These are phyloP conservation scores for Nemania diffusa DNA, from an alignment of 2,329 filamentous ascomycete genomes.

Conservation along the genomic window DNA sequence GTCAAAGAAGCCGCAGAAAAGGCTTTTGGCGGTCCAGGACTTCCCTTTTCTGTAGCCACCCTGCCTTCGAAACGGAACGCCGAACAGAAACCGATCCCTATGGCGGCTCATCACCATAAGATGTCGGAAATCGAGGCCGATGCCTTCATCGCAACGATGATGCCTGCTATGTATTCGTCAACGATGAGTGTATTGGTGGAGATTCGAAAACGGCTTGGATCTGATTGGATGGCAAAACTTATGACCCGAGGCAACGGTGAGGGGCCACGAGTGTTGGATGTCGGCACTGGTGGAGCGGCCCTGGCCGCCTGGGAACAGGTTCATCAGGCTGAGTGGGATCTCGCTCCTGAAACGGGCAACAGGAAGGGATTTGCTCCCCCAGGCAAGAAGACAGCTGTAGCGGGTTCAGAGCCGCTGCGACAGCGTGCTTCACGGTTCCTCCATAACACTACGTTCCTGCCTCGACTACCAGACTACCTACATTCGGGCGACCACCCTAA, in stretches of 20 bases:
- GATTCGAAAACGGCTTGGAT: constrained; percentile 76
- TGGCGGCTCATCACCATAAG: constrained; percentile 70
- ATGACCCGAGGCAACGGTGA: constrained; percentile 66
- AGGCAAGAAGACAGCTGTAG: constrained; percentile 83
- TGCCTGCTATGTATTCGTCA: constrained; percentile 77
- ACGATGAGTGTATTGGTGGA: constrained; percentile 76
- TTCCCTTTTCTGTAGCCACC: constrained; percentile 82
- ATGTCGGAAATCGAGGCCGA: constrained; percentile 83
- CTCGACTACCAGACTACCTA: constrained; percentile 87
- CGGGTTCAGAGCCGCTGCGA: constrained; percentile 78
- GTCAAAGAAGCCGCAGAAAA: constrained; percentile 76
- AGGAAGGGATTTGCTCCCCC: constrained; percentile 56
- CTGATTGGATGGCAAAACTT: constrained; percentile 74
- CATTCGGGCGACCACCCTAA: constrained; percentile 70
- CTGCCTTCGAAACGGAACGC: constrained; percentile 66
- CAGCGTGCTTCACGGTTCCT: constrained; percentile 80
- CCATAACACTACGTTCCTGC: constrained; percentile 90
- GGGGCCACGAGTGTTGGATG: constrained; percentile 75
- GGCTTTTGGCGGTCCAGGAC: constrained; percentile 77
- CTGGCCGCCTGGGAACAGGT: constrained; percentile 82
- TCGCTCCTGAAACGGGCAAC: constrained; percentile 65
- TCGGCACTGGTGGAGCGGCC: constrained; percentile 77
- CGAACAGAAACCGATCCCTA: constrained; percentile 71
- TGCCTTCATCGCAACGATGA: constrained; percentile 73
- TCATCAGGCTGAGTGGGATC: constrained; percentile 81